phyloP scores from a whole-genome alignment of 2,329 filamentous ascomycete genomes.

The Colletotrichum chrysophilum region DNA sequence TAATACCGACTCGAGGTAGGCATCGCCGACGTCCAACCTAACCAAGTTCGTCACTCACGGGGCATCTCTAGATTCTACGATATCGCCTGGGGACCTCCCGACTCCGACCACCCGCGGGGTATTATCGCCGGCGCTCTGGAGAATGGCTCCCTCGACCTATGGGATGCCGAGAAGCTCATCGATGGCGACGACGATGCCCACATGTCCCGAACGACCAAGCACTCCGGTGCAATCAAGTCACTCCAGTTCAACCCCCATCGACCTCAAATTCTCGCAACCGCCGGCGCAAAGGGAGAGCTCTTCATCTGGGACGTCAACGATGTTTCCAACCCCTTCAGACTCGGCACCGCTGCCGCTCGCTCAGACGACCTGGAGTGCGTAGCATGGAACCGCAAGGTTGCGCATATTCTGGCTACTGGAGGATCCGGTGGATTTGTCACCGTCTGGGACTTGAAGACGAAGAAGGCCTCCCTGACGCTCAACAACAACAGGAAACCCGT shows the following conservation, averaged over 20 bases:
- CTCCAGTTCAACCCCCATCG: slow-evolving; percentile 96
- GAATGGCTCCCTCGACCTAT: slow-evolving; percentile 90
- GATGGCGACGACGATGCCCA: slow-evolving; percentile 71
- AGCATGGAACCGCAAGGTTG: slow-evolving; percentile 98
- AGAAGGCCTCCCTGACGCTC: slow-evolving; percentile 94
- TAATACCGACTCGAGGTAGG: slow-evolving; percentile 86
- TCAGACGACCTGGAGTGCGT: slow-evolving; percentile 95
- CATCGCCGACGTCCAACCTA: background rate
- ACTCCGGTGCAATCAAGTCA: slow-evolving; percentile 90
- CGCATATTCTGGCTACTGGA: slow-evolving; percentile 94
- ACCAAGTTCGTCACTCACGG: background rate
- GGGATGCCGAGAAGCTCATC: slow-evolving; percentile 80
- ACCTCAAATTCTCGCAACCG: slow-evolving; percentile 89
- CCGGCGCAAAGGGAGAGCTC: slow-evolving; percentile 92
- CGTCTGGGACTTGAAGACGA: slow-evolving; percentile 97
- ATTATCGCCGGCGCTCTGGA: slow-evolving; percentile 96
- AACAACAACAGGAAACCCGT: slow-evolving; percentile 96
- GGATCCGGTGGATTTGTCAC: slow-evolving; percentile 94
- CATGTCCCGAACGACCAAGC: slow-evolving; percentile 86
- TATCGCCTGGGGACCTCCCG: slow-evolving; percentile 89
- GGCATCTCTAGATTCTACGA: slow-evolving; percentile 80
- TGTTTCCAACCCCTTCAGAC: slow-evolving; percentile 82
- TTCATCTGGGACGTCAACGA: slow-evolving; percentile 96
- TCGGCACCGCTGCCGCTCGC: slow-evolving; percentile 86
- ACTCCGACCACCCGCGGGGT: slow-evolving; percentile 78